phyloP scores from a whole-genome alignment of 1,284 basidiomycete genomes.

The Tilletiopsis washingtonensis region DNA sequence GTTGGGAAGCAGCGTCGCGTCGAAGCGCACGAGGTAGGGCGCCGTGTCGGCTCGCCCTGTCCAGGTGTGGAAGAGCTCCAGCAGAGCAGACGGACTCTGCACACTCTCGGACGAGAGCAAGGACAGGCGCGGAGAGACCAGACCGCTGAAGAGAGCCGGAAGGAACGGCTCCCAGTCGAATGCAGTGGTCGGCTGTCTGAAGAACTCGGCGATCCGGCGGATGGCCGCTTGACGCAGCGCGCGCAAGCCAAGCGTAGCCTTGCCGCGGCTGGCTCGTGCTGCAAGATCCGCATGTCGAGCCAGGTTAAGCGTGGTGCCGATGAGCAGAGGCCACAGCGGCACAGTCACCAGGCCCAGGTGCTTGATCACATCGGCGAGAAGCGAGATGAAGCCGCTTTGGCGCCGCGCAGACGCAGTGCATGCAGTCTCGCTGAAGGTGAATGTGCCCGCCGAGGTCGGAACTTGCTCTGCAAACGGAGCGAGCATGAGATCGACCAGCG shows the following conservation, averaged over 20 bases:
- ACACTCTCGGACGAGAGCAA: conserved; percentile 76
- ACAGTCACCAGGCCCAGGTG: conserved; percentile 29
- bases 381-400: conserved; percentile 48
- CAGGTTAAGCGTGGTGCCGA: conserved; percentile 29
- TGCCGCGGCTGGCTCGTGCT: conserved; percentile 1
- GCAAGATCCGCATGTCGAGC: conserved; percentile 22
- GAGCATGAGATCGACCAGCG: conserved; percentile 87
- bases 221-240: conserved; percentile 72
- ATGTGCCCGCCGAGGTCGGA: no score
- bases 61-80: conserved; percentile 81
- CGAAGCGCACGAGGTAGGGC: conserved; percentile 62
- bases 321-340: conserved; percentile 28
- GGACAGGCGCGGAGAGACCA: conserved; percentile 75
- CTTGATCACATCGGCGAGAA: conserved; percentile 42
- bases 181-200: conserved; percentile 53
- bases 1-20: conserved; percentile 64
- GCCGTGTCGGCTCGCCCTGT: conserved; percentile 58
- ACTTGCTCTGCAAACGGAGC: conserved; percentile 57
- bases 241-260: conserved; percentile 3
- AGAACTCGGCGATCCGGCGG: conserved; percentile 81
- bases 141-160: conserved; percentile 58
- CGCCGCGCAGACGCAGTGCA: conserved; percentile 19
- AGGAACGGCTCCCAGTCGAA: conserved; percentile 75
- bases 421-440: conserved; percentile 20
- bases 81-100: conserved; percentile 78